Evolutionary conservation across 331 rosid species (phyloP), one percentile per base, ranked within the genome.

Genomic region (Malus hybrid): DNA sequence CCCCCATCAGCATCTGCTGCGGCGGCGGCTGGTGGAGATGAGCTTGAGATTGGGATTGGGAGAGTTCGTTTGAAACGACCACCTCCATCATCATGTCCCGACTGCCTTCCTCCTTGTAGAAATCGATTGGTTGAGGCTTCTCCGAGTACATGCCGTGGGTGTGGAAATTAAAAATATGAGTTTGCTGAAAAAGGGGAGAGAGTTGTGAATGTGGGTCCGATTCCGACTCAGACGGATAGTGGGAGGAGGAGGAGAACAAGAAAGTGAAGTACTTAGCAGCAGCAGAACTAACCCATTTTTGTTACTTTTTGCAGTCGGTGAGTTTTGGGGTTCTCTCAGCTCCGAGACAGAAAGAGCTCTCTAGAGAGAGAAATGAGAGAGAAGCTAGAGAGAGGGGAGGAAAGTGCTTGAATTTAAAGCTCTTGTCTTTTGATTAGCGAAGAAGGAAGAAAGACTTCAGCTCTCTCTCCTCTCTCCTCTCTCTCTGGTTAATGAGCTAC

Each of bases 1-100:
- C 99, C 1, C 84, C 90, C 20, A 88, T 80, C 13, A 94, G 79
- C 86, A 94, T 78, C 78, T 79, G 77, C 20, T 72, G 79, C 7
- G 22, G 74, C 2, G 24, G 24, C 1, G 24, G 24, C 24, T 24
- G 24, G 24, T 24, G 24, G 24, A 24, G 24, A 24, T 24, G 24
- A 24, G 24, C 24, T 9, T 39, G 46, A 39, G 46, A 39, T 39
- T 24, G 24, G 24, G 24, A 24, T 24, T 24, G 24, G 24, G 24
- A 24, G 24, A 24, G 24, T 24, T 24, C 24, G 24, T 24, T 24
- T 24, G 24, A 24, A 24, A 24, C 24, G 24, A 24, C 24, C 24
- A 24, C 24, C 24, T 24, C 24, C 24, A 24, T 24, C 24, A 24
- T 24, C 24, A 24, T 24, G 24, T 24, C 24, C 24, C 24, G 24